phyloP scores from a whole-genome alignment of 2,329 filamentous ascomycete species.

The Pleomassaria siparia region DNA sequence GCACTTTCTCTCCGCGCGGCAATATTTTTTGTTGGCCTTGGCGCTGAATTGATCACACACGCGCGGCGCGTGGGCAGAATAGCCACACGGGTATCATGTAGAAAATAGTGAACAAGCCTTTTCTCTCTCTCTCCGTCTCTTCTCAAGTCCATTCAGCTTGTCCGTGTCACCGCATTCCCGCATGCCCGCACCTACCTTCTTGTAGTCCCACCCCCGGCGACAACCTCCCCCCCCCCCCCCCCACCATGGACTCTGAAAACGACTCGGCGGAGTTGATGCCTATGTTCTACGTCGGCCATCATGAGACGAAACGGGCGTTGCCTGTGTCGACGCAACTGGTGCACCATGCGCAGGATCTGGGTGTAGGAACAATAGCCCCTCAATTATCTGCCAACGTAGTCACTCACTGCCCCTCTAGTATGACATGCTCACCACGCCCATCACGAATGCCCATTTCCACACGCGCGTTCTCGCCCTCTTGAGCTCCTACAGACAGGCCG shows the following conservation, averaged over 20 bases:
- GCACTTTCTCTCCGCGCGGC: neutral
- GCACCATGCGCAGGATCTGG: constrained; percentile 66
- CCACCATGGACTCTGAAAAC: constrained; percentile 32
- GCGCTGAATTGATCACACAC: constrained; percentile 4
- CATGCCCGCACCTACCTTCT: neutral
- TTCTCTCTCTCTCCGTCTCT: neutral
- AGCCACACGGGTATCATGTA: constrained; percentile 5
- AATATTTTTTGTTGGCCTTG: neutral
- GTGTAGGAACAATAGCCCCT: constrained; percentile 53
- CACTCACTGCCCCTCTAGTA: constrained; percentile 57
- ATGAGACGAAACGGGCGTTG: constrained; percentile 64
- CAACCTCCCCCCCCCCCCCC: constrained; percentile 2
- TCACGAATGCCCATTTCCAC: constrained; percentile 75
- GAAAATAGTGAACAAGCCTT: neutral
- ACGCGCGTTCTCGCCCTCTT: constrained; percentile 66
- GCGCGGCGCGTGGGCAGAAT: constrained; percentile 13
- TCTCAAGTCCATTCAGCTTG: neutral
- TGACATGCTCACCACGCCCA: constrained; percentile 74
- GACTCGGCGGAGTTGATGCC: constrained; percentile 44
- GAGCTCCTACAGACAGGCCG: constrained; percentile 54
- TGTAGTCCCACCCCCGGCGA: neutral
- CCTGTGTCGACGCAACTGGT: constrained; percentile 67
- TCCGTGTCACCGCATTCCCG: neutral
- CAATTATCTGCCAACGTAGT: neutral
- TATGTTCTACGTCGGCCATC: constrained; percentile 71